Evolutionary conservation across 2,329 filamentous ascomycete genomes (phyloP), one percentile per base, ranked within the genome.

Genomic region (Sporothrix phasma): DNA sequence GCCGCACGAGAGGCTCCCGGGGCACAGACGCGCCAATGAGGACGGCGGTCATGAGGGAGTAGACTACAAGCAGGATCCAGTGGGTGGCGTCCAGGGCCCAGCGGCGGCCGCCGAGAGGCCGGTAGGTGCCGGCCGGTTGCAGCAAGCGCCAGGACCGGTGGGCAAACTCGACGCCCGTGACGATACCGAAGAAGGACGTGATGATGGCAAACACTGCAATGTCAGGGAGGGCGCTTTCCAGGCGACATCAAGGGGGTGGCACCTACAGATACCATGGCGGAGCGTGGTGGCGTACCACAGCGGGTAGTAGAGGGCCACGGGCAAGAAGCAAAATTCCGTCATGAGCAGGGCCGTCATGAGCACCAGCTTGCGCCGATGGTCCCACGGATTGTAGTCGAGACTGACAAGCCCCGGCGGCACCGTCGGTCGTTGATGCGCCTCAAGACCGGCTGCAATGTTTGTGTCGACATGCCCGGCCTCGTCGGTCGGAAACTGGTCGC

Each of bases 151-250:
- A 72, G 0, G 76, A 79, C 11, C 80, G 76, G 54, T 81, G 72
- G 29, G 73, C 79, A 64, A 82, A 82, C 67, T 83, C 80, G 64
- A 82, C 72, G 63, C 81, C 81, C 5, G 80, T 82, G n/a, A 81
- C 77, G 29, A 81, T 75, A 63, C 81, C 81, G 75, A 81, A 83
- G 66, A 83, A 81, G 41, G 80, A 79, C 0, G 81, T 82, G 49
- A 83, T 77, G 61, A 83, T 76, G 67, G 80, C 79, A 66, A 83
- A 83, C 62, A 80, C 72, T 77, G 43, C 15, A 22, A 3, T 8
- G 63, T 72, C 75, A 51, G n/a, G n/a, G n/a, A n/a, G n/a, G n/a
- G n/a, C n/a, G n/a, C n/a, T n/a, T n/a, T n/a, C n/a, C n/a, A n/a
- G n/a, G n/a, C n/a, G n/a, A n/a, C n/a, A n/a, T n/a, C n/a, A n/a